Percentiles rank a stretch among this genome's conserved stretches.
Conservation (phyloP, 2,329 filamentous ascomycete genomes). For the Sporothrix humicola region DNA sequence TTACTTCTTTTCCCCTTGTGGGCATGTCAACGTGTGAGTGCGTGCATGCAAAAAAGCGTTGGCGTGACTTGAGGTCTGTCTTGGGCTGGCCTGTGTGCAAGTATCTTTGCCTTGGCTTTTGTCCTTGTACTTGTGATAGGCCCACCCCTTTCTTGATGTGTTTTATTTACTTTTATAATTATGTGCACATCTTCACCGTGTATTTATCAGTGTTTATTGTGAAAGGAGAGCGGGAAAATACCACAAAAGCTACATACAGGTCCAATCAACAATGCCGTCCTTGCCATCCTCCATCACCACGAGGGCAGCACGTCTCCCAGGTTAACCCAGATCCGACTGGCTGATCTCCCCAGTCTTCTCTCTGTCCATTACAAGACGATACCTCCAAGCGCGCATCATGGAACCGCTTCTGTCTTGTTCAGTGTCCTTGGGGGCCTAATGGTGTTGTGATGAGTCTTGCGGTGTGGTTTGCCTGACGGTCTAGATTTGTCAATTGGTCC, state of each 20-base stretch:
- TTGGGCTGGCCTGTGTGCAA: too few relatives aligned
- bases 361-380: background rate
- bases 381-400: conserved; percentile 6
- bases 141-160: background rate
- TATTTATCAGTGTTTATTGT: background rate
- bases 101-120: background rate
- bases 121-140: background rate
- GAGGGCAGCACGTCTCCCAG: background rate
- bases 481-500: background rate
- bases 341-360: background rate
- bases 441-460: background rate
- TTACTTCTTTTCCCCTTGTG: background rate
- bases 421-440: background rate
- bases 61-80: background rate
- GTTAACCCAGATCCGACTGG: conserved; percentile 6
- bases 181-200: background rate
- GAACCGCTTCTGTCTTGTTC: background rate
- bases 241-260: too few relatives aligned
- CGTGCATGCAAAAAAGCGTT: background rate
- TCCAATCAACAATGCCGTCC: background rate
- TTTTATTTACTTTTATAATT: background rate
- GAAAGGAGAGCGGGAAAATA: too few relatives aligned
- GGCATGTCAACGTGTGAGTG: background rate
- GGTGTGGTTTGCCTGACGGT: background rate
- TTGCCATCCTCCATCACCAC: background rate